These are phyloP conservation scores for Lactarius akahatsu DNA, from an alignment of 768 basidiomycete genomes.

Conservation along the genomic window DNA sequence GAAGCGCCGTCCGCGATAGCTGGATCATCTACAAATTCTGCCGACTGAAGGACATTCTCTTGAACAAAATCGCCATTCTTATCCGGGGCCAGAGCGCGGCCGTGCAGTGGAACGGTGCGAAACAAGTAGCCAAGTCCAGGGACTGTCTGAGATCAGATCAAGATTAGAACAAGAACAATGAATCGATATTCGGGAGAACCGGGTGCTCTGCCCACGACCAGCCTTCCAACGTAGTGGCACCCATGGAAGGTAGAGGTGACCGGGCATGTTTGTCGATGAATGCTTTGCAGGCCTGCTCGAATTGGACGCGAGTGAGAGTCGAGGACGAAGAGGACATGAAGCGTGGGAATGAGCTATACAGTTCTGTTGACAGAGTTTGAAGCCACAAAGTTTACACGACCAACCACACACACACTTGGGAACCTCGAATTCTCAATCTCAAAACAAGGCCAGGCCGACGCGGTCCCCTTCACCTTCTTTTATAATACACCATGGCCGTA, in stretches of 20 bases:
- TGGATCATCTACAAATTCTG: slow-evolving; percentile 22
- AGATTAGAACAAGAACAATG: slow-evolving; percentile 14
- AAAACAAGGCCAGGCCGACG: slow-evolving; percentile 51
- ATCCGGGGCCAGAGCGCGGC: slow-evolving; percentile 8
- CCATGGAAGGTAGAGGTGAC: background rate
- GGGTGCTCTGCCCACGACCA: slow-evolving; percentile 66
- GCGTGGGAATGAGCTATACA: slow-evolving; percentile 41
- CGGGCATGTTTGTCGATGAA: slow-evolving; percentile 41
- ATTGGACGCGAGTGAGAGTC: slow-evolving; percentile 58
- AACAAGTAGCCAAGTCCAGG: slow-evolving; percentile 36
- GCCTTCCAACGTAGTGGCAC: slow-evolving; percentile 32
- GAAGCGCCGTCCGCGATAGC: slow-evolving; percentile 44
- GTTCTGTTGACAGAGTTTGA: slow-evolving; percentile 57
- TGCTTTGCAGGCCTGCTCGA: slow-evolving; percentile 57
- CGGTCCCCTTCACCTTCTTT: slow-evolving; percentile 43
- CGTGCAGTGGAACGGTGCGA: slow-evolving; percentile 31
- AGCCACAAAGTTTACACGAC: slow-evolving; percentile 45
- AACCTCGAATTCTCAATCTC: slow-evolving; percentile 35
- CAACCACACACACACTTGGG: slow-evolving; percentile 22
- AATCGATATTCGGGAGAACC: slow-evolving; percentile 27
- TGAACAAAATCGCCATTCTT: background rate
- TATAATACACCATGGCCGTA: slow-evolving; percentile 70
- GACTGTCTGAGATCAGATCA: slow-evolving; percentile 31
- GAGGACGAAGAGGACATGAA: slow-evolving; percentile 35
- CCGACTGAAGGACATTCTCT: slow-evolving; percentile 26